Evolutionary conservation across 2,329 filamentous ascomycete genomes (phyloP), one percentile per base, ranked within the genome.

Genomic region (Stagonosporopsis cucurbitacearum): DNA sequence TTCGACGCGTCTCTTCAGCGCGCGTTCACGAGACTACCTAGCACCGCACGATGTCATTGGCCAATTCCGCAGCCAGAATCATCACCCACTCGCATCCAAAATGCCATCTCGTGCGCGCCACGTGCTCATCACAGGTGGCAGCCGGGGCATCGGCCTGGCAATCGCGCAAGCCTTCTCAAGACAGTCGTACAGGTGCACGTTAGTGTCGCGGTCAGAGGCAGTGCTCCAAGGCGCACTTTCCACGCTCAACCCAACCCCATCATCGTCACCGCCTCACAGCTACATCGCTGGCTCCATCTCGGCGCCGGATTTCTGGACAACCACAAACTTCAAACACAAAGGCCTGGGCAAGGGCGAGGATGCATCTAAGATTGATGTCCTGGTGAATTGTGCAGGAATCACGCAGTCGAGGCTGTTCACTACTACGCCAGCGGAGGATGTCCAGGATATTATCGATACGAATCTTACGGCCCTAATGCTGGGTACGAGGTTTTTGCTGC

Each of bases 361-460:
- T 7, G 20, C 39, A 5, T 58, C 57, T 2, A 58, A 50, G 6
- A 64, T 74, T 12, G 70, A 75, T 33, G 66, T 94, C 26, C 82
- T 96, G 1, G 82, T 96, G 60, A 96, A 96, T 69, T 89, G 90
- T 23, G 92, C 92, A 0, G 92, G 92, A 9, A 80, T 92, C 20
- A 81, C 88, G 0, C 86, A 92, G 63, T 82, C 81, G 12, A 84
- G 81, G 0, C 78, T 91, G 1, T 81, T 95, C n/a, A 77, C 85
- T 40, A 78, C 81, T 9, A 86, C 84, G 1, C 66, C 75, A 0
- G 69, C 82, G 0, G 71, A 77, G 0, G 78, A 82, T 2, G 79
- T 92, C 20, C 78, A 84, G 1, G 64, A 78, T 1, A 79, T 92
- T 6, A 67, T 96, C 5, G 78, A 84, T 46, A 90, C 86, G 35